Evolutionary conservation across 1,284 basidiomycete species (phyloP).

Genomic region (Takashimella tepidaria): DNA sequence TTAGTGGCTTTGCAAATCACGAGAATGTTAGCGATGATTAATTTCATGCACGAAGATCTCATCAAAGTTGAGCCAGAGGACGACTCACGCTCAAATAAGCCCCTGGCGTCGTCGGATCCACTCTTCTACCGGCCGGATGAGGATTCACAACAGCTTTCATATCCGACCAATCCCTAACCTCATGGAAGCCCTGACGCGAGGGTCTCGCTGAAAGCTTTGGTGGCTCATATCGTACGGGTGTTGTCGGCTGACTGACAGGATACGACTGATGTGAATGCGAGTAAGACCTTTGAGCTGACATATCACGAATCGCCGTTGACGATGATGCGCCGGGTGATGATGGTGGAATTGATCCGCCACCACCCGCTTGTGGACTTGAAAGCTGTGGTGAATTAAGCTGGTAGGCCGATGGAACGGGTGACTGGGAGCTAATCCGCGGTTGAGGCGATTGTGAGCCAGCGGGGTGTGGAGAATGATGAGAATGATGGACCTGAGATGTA

Average conservation of each 20-base stretch:
- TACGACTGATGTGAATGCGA: slow-evolving; percentile 24
- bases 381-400: slow-evolving; percentile 25
- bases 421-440: slow-evolving; percentile 31
- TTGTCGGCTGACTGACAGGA: slow-evolving; percentile 34
- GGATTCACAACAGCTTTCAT: slow-evolving; percentile 34
- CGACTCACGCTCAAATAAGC: slow-evolving; percentile 43
- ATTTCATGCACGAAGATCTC: background rate
- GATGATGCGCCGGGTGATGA: background rate
- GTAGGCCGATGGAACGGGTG: slow-evolving; percentile 25
- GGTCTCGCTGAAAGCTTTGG: background rate
- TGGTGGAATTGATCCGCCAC: background rate
- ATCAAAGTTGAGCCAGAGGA: background rate
- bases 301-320: background rate
- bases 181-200: slow-evolving; percentile 33
- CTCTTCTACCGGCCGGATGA: slow-evolving; percentile 35
- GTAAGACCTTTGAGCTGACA: slow-evolving; percentile 1
- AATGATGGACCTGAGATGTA: slow-evolving; percentile 4
- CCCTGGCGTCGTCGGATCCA: slow-evolving; percentile 41
- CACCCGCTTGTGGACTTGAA: slow-evolving; percentile 11
- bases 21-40: slow-evolving; percentile 1
- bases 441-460: slow-evolving; percentile 21
- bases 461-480: slow-evolving; percentile 13
- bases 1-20: slow-evolving; percentile 60
- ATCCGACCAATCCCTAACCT: slow-evolving; percentile 34
- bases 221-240: slow-evolving; percentile 15